A percentile compares a stretch with the other conserved stretches of the same genome.
These are phyloP conservation scores for Linderina pennispora DNA, from an alignment of 192 early-diverging fungal species.

Conservation along the genomic window DNA sequence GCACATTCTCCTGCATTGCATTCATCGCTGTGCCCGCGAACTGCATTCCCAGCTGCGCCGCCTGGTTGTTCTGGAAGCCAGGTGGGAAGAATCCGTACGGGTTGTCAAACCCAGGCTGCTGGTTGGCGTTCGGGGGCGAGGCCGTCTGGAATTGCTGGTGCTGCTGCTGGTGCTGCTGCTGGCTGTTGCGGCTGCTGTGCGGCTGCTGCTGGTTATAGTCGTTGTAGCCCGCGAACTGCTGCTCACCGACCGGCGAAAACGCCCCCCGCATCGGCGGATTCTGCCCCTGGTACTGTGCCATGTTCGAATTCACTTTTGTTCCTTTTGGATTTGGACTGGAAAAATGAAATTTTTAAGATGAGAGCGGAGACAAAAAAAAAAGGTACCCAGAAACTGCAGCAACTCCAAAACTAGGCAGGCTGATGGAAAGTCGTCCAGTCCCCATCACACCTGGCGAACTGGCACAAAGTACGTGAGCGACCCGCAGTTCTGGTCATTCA, in stretches of 20 bases:
- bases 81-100: slow-evolving; percentile 32
- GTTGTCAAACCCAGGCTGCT: slow-evolving; percentile 1
- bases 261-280: slow-evolving; percentile 41
- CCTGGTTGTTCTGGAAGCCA: slow-evolving; percentile 53
- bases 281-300: slow-evolving; percentile 28
- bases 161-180: slow-evolving; percentile 12
- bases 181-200: too few relatives aligned
- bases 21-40: slow-evolving; percentile 79
- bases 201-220: slow-evolving; percentile 6
- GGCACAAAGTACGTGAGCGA: slow-evolving; percentile 44
- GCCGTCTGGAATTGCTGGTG: slow-evolving; percentile 3
- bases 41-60: slow-evolving; percentile 92
- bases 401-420: too few relatives aligned
- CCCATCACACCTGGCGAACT: slow-evolving; percentile 24
- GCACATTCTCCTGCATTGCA: slow-evolving; percentile 79
- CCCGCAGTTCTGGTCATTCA: slow-evolving; percentile 38
- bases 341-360: too few relatives aligned
- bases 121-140: neutral
- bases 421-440: too few relatives aligned
- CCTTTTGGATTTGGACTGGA: too few relatives aligned
- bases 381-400: too few relatives aligned
- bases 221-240: slow-evolving; percentile 22
- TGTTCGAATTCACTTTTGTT: too few relatives aligned
- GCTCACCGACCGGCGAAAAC: slow-evolving; percentile 41
- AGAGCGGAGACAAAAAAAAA: too few relatives aligned